Evolutionary conservation across 2,329 filamentous ascomycete species (phyloP).

Genomic region (Huntiella abstrusa): DNA sequence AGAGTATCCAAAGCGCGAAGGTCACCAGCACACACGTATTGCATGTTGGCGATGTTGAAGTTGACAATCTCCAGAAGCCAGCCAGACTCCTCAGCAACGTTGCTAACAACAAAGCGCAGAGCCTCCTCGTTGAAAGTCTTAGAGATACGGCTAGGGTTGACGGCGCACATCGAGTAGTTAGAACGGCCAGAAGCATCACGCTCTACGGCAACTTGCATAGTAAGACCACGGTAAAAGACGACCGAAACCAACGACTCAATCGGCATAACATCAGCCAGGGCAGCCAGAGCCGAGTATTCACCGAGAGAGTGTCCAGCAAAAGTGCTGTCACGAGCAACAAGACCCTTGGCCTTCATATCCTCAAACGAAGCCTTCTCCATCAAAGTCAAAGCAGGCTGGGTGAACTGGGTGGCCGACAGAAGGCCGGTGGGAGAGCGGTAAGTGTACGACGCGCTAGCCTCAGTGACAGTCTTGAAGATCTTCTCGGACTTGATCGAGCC

Average conservation of each 20-base stretch:
- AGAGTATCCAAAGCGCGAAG: slow-evolving; percentile 52
- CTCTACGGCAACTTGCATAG: slow-evolving; percentile 98
- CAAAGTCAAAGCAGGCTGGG: slow-evolving; percentile 84
- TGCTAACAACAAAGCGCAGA: slow-evolving; percentile 89
- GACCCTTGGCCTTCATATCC: slow-evolving; percentile 93
- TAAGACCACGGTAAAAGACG: slow-evolving; percentile 96
- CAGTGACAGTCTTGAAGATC: slow-evolving; percentile 96
- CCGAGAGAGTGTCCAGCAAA: slow-evolving; percentile 96
- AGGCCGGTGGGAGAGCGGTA: slow-evolving; percentile 90
- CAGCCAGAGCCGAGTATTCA: slow-evolving; percentile 93
- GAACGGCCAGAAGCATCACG: slow-evolving; percentile 82
- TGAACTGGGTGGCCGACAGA: slow-evolving; percentile 94
- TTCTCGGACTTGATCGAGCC: slow-evolving; percentile 93
- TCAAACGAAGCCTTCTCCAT: slow-evolving; percentile 99
- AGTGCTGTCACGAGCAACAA: slow-evolving; percentile 88
- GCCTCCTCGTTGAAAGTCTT: slow-evolving; percentile 98
- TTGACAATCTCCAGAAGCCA: slow-evolving; percentile 99
- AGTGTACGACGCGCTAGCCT: slow-evolving; percentile 86
- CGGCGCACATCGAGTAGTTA: slow-evolving; percentile 98
- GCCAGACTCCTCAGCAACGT: slow-evolving; percentile 78
- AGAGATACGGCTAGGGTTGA: slow-evolving; percentile 94
- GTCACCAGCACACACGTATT: slow-evolving; percentile 55
- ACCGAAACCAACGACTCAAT: slow-evolving; percentile 96
- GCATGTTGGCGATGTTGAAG: slow-evolving; percentile 65
- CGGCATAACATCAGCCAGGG: slow-evolving; percentile 96